phyloP scores from a whole-genome alignment of 1,284 basidiomycete species.

The Marasmius sp. region DNA sequence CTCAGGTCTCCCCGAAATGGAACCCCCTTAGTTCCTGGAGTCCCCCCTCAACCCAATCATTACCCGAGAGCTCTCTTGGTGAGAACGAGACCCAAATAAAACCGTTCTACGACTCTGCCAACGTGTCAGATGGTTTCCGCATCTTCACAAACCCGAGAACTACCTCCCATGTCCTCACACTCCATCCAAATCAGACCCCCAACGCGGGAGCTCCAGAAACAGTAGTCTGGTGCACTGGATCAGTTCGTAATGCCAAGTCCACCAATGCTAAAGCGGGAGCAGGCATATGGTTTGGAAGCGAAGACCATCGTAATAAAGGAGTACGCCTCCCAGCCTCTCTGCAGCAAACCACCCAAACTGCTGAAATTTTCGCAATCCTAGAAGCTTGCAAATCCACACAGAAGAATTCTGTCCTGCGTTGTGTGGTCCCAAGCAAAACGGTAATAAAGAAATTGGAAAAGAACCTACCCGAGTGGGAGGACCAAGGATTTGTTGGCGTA shows the following conservation, averaged over 20 bases:
- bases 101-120: neutral
- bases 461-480: neutral
- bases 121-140: conserved; percentile 6
- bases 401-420: neutral
- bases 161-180: neutral
- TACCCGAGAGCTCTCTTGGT: neutral
- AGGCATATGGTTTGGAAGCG: neutral
- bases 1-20: neutral
- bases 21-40: neutral
- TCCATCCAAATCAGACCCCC: neutral
- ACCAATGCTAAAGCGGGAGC: neutral
- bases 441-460: neutral
- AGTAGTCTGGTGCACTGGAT: neutral
- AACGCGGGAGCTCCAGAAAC: no score
- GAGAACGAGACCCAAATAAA: neutral
- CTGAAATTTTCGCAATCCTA: neutral
- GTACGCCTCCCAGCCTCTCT: neutral
- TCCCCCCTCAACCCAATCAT: neutral
- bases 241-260: neutral
- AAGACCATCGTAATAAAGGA: neutral
- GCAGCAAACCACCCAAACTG: neutral
- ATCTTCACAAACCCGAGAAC: conserved; percentile 5
- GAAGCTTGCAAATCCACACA: neutral
- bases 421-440: neutral
- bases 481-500: neutral